phyloP scores from a whole-genome alignment of 2,329 filamentous ascomycete genomes.

The Pseudodiploospora longispora region DNA sequence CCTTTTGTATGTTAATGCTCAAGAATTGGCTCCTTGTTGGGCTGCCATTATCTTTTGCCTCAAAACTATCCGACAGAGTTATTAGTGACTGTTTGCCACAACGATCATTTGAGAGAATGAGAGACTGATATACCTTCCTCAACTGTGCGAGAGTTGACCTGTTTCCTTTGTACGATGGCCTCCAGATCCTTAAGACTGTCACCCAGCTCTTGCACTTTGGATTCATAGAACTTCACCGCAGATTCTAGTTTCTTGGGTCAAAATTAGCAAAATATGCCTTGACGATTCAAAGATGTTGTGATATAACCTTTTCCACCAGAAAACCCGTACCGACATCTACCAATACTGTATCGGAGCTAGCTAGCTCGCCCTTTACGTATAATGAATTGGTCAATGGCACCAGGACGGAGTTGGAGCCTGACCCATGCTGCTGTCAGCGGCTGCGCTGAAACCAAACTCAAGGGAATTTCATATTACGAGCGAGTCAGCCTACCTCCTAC shows the following conservation, averaged over 20 bases:
- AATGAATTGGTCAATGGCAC: constrained; percentile 93
- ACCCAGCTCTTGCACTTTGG: constrained; percentile 44
- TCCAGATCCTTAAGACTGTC: constrained; percentile 50
- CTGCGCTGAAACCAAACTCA: not conserved
- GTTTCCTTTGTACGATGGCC: constrained; percentile 59
- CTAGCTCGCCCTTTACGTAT: constrained; percentile 79
- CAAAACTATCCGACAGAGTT: constrained; percentile 22
- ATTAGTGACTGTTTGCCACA: constrained; percentile 1
- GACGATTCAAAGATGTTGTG: not conserved
- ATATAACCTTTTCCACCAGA: constrained; percentile 76
- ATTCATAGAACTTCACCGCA: constrained; percentile 48
- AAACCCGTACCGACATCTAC: constrained; percentile 94
- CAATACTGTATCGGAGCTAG: constrained; percentile 67
- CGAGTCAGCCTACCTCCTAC: constrained; percentile 19
- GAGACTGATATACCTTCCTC: constrained; percentile 62
- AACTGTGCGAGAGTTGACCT: constrained; percentile 73
- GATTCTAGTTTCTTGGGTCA: constrained; percentile 41
- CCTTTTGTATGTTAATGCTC: too few species aligned
- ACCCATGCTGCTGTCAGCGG: too few species aligned
- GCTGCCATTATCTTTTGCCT: constrained; percentile 34
- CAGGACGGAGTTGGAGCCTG: constrained; percentile 53
- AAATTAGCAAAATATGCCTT: constrained; percentile 4
- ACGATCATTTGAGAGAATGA: not conserved
- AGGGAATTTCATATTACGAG: not conserved
- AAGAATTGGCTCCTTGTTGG: constrained; percentile 3